phyloP scores from a whole-genome alignment of 2,329 filamentous ascomycete species.

The Raffaelea albimanens region DNA sequence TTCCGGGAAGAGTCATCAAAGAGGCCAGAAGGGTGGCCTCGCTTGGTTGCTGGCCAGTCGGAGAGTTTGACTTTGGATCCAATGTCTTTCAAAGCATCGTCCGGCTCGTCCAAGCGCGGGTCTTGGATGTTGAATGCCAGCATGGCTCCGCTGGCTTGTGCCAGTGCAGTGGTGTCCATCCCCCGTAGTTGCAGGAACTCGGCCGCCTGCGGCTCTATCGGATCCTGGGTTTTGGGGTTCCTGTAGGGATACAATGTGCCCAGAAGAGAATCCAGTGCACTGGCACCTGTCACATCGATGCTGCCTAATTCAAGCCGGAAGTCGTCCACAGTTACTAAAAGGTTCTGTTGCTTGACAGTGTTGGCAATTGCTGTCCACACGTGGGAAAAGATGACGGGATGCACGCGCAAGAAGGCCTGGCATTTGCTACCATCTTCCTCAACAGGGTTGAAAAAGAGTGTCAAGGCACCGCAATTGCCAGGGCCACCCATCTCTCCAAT shows the following conservation, averaged over 20 bases:
- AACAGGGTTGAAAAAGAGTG: conserved; percentile 6
- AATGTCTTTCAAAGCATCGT: conserved; percentile 36
- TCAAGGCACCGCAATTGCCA: conserved; percentile 12
- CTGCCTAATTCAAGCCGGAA: conserved; percentile 58
- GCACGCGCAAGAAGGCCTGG: conserved; percentile 32
- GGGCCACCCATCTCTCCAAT: conserved; percentile 6
- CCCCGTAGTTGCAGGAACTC: conserved; percentile 40
- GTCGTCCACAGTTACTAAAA: conserved; percentile 56
- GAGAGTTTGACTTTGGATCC: conserved; percentile 44
- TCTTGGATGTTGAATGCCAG: conserved; percentile 68
- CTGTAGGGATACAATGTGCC: conserved; percentile 52
- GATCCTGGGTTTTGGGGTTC: conserved; percentile 16
- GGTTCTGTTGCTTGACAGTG: conserved; percentile 47
- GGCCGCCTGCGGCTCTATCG: conserved; percentile 29
- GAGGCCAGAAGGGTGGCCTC: conserved; percentile 39
- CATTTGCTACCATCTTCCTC: neutral
- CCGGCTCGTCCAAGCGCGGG: conserved; percentile 71
- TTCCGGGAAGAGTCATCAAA: conserved; percentile 62
- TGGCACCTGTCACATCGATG: conserved; percentile 53
- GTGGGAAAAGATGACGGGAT: conserved; percentile 71
- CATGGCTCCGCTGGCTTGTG: conserved; percentile 59
- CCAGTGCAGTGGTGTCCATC: conserved; percentile 57
- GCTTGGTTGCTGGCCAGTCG: conserved; percentile 55
- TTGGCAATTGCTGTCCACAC: conserved; percentile 55
- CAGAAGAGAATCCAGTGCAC: conserved; percentile 68